Evolutionary conservation across 2,329 filamentous ascomycete species (phyloP), one percentile per base, ranked within the genome.

Genomic region (Stagonosporopsis cucurbitacearum): DNA sequence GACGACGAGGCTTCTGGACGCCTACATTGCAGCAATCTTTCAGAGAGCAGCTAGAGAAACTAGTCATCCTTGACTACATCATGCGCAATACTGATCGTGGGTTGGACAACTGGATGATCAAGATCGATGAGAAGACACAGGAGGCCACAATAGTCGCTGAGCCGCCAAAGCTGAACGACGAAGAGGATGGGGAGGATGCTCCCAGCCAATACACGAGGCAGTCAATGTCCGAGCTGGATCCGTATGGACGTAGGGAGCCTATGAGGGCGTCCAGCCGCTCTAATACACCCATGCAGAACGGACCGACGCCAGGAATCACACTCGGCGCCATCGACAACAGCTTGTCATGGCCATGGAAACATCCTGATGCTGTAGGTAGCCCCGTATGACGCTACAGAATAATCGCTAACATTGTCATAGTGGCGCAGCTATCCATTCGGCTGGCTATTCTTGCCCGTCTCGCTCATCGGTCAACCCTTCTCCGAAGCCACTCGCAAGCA

Each of bases 51-150:
- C 82, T 99, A 43, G 95, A 99, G 78, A 98, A 97, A 76, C 82
- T 99, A 7, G 96, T 99, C 20, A 96, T 99, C 68, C 77, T 99
- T 63, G 95, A 99, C 77, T 99, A 99, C 74, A 96, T 99, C 61
- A 99, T 99, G 95, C 87, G 95, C 54, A 99, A 99, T 72, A 99
- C 95, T 1, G 95, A 99, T 74, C 86, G 95, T 77, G 95, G 95
- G 1, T 81, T 97, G 53, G 95, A 99, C 74, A 99, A 99, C 68
- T 99, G 95, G 95, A 99, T 99, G 95, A 92, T 99, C 72, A 95
- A 92, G 75, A 91, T 99, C 28, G 93, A 99, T 75, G 91, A 88
- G 83, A 85, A 92, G 65, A 87, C 85, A 2, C 87, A 95, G 69
- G 85, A 89, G 67, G 94, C 95, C 12, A 91, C 90, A 7, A 91